Percentiles rank a stretch among this genome's conserved stretches.
Conservation (phyloP, 2,329 filamentous ascomycete species). For the Claviceps quebecensis region DNA sequence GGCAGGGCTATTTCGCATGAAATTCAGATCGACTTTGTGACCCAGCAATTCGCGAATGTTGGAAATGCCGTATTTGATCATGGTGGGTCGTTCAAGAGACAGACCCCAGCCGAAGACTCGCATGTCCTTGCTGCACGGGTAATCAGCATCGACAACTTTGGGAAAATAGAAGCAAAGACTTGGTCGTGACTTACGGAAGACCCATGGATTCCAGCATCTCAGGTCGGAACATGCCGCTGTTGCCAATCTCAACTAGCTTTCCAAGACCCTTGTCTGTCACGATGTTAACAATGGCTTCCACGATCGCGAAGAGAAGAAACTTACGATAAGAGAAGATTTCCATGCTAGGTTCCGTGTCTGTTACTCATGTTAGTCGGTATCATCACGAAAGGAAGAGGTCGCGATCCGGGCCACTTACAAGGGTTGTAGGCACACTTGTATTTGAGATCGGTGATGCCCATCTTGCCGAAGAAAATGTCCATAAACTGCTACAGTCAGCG, state of each 20-base stretch:
- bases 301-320: not conserved
- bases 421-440: conserved; percentile 69
- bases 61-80: conserved; percentile 86
- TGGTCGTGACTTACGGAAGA: conserved; percentile 37
- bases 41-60: conserved; percentile 89
- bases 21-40: conserved; percentile 88
- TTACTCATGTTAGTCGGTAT: conserved; percentile 57
- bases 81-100: conserved; percentile 84
- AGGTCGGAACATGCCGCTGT: conserved; percentile 96
- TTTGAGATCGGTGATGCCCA: conserved; percentile 71
- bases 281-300: not conserved
- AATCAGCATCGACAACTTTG: not conserved
- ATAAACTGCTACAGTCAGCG: conserved; percentile 44
- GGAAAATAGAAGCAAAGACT: not conserved
- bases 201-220: conserved; percentile 97
- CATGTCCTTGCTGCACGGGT: conserved; percentile 49
- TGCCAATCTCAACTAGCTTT: conserved; percentile 94
- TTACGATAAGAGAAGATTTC: conserved; percentile 83
- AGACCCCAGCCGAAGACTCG: conserved; percentile 89
- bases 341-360: conserved; percentile 83
- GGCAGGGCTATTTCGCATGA: conserved; percentile 83
- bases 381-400: not conserved
- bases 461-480: conserved; percentile 90
- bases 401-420: conserved; percentile 4
- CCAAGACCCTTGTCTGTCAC: conserved; percentile 54